Conservation (phyloP, 139 green algal genomes). For the Limnomonas spitsbergensis region DNA sequence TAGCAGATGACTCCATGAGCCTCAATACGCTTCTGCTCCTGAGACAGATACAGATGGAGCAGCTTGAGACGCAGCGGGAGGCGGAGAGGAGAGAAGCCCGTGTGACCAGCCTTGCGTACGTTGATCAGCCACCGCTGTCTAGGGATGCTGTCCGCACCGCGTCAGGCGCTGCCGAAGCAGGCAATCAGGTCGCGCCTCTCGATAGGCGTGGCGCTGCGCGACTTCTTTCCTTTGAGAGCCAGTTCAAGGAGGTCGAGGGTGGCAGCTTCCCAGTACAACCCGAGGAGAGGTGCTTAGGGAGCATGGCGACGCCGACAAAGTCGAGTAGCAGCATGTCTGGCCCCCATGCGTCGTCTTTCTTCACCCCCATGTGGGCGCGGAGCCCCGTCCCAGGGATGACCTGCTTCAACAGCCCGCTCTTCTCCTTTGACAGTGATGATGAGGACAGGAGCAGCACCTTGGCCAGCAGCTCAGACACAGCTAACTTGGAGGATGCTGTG, state of each 20-base stretch:
- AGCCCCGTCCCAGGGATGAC: neutral
- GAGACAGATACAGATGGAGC: neutral
- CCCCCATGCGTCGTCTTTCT: neutral
- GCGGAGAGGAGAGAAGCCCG: neutral
- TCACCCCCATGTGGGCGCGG: neutral
- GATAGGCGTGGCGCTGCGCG: too few species aligned
- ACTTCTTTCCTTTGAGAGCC: neutral
- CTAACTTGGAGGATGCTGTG: too few species aligned
- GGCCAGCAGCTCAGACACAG: too few species aligned
- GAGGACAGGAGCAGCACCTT: too few species aligned
- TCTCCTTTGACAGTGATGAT: neutral
- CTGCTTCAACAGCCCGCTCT: neutral
- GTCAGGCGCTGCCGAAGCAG: too few species aligned
- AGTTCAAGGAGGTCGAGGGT: too few species aligned
- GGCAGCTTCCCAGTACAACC: too few species aligned
- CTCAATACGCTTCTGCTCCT: neutral
- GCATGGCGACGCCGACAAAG: neutral
- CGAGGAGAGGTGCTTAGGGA: neutral
- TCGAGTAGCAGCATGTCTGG: neutral
- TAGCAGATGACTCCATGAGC: slow-evolving; percentile 1
- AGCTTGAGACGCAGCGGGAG: neutral
- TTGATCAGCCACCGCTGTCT: too few species aligned
- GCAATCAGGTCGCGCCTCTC: too few species aligned
- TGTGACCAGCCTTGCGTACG: too few species aligned
- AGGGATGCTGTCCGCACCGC: too few species aligned